phyloP scores from a whole-genome alignment of 2,329 filamentous ascomycete genomes.

The Fusarium beomiforme region DNA sequence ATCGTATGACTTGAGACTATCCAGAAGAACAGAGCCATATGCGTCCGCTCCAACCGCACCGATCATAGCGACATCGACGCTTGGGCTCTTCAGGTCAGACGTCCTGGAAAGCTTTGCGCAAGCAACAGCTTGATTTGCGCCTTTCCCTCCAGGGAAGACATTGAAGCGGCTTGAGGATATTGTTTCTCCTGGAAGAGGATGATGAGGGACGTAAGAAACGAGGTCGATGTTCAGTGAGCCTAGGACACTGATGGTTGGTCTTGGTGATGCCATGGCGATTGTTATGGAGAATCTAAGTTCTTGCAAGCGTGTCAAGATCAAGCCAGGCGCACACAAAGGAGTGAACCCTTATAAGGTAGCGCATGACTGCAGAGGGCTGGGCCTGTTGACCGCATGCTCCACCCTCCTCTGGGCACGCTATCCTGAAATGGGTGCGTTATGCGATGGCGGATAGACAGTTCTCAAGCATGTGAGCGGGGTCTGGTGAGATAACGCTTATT shows the following conservation, averaged over 20 bases:
- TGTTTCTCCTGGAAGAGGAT: constrained; percentile 87
- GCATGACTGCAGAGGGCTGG: background rate
- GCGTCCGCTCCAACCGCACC: constrained; percentile 77
- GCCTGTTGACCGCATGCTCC: background rate
- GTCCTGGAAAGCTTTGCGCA: constrained; percentile 81
- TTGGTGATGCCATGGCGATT: background rate
- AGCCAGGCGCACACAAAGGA: too few relatives aligned
- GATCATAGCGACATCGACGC: constrained; percentile 71
- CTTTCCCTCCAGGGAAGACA: constrained; percentile 89
- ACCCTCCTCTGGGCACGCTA: background rate
- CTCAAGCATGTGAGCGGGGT: background rate
- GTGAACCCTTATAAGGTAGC: background rate
- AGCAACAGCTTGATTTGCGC: constrained; percentile 93
- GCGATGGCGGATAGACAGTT: constrained; percentile 9
- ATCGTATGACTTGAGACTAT: constrained; percentile 67
- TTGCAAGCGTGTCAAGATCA: background rate
- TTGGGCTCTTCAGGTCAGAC: constrained; percentile 47
- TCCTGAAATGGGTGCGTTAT: constrained; percentile 8
- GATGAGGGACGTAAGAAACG: constrained; percentile 86
- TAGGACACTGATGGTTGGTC: constrained; percentile 75
- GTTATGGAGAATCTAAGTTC: too few relatives aligned
- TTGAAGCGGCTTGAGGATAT: constrained; percentile 81
- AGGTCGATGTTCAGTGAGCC: constrained; percentile 96
- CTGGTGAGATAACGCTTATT: background rate
- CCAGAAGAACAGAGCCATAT: constrained; percentile 68